phyloP scores from a whole-genome alignment of 768 basidiomycete species.

The Aureoboletus auriporus region DNA sequence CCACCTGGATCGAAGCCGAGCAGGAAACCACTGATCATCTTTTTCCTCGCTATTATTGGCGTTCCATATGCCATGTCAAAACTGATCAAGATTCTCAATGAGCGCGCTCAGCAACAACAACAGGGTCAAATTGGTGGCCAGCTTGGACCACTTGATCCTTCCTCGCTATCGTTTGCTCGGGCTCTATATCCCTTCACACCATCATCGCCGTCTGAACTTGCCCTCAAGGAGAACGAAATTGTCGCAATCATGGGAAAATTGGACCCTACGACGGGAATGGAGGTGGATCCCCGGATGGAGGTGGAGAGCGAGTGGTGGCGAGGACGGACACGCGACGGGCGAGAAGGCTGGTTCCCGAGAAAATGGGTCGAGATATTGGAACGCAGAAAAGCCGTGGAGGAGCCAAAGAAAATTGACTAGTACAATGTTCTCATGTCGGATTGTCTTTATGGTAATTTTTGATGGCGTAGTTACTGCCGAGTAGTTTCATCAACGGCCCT shows the following conservation, averaged over 20 bases:
- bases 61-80: constrained; percentile 92
- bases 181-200: constrained; percentile 77
- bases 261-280: constrained; percentile 62
- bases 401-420: constrained; percentile 40
- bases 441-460: neutral
- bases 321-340: constrained; percentile 86
- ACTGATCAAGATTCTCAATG: constrained; percentile 73
- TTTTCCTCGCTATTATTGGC: constrained; percentile 91
- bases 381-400: constrained; percentile 35
- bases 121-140: constrained; percentile 32
- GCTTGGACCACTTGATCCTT: constrained; percentile 67
- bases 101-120: constrained; percentile 51
- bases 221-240: constrained; percentile 84
- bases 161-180: constrained; percentile 77
- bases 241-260: constrained; percentile 86
- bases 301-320: constrained; percentile 86
- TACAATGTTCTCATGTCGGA: neutral
- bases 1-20: constrained; percentile 55
- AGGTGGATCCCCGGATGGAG: constrained; percentile 63
- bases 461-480: neutral
- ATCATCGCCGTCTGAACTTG: constrained; percentile 72
- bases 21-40: constrained; percentile 88
- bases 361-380: constrained; percentile 81
- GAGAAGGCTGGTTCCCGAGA: constrained; percentile 92
- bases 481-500: no score